Evolutionary conservation across 306 rosid genomes (phyloP).

Genomic region (Mimosa pudica): DNA sequence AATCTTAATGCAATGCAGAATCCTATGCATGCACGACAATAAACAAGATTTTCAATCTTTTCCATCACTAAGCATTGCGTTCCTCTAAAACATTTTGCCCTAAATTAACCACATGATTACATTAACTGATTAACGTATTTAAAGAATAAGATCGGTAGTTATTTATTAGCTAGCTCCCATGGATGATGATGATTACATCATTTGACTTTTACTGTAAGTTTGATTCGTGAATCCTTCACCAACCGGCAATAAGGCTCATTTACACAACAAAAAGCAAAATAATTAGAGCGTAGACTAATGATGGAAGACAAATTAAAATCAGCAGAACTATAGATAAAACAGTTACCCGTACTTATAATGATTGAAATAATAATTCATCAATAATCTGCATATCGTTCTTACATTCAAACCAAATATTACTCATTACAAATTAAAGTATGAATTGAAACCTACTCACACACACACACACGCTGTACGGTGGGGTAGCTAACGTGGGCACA

Average conservation of each 20-base stretch:
- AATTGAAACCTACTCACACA: background rate
- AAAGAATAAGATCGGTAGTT: background rate
- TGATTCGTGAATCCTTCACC: background rate
- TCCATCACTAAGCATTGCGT: background rate
- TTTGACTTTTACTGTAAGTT: no score
- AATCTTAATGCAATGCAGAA: constrained; percentile 15
- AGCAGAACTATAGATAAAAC: no score
- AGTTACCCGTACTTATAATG: no score
- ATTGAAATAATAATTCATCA: background rate
- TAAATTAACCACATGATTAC: background rate
- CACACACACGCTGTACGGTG: background rate
- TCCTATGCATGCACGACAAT: constrained; percentile 34
- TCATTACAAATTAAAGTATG: background rate
- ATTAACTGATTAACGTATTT: background rate
- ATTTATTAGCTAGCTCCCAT: background rate
- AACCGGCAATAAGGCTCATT: background rate
- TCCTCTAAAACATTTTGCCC: background rate
- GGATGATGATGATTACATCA: background rate
- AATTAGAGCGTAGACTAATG: no score
- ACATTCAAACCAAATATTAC: background rate
- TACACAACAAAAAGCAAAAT: background rate
- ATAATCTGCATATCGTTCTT: background rate
- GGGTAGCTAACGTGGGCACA: constrained; percentile 41
- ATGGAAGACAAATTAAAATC: no score
- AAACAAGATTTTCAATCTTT: background rate